Percentiles rank a stretch among this genome's conserved stretches.
These are phyloP conservation scores for Rhizomucor miehei DNA, from an alignment of 371 early-diverging fungal species.

Conservation along the genomic window DNA sequence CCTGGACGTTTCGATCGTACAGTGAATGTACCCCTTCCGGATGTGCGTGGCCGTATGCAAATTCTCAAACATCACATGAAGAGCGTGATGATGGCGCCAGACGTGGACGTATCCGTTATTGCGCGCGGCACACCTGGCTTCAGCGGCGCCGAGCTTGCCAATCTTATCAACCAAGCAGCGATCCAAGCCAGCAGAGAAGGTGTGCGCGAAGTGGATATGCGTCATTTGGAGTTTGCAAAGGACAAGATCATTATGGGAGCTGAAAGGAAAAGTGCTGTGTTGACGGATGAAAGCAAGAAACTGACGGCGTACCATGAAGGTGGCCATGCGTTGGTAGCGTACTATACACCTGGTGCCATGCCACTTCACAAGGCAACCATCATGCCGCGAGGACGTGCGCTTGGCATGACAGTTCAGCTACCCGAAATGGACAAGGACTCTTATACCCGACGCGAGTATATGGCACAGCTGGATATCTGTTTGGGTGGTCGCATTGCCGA, in stretches of 20 bases:
- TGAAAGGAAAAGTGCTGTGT: slow-evolving; percentile 84
- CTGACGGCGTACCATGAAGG: slow-evolving; percentile 96
- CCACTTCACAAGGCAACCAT: slow-evolving; percentile 96
- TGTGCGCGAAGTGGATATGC: slow-evolving; percentile 57
- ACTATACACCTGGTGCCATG: slow-evolving; percentile 87
- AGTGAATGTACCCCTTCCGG: slow-evolving; percentile 90
- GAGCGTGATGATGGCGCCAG: slow-evolving; percentile 50
- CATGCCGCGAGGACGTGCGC: slow-evolving; percentile 87
- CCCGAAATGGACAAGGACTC: slow-evolving; percentile 89
- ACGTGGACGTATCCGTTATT: slow-evolving; percentile 73
- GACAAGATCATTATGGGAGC: slow-evolving; percentile 95
- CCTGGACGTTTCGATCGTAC: slow-evolving; percentile 96
- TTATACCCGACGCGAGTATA: slow-evolving; percentile 72
- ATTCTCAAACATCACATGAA: slow-evolving; percentile 87
- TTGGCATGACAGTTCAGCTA: slow-evolving; percentile 89
- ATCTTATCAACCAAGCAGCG: slow-evolving; percentile 91
- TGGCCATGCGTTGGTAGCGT: slow-evolving; percentile 92
- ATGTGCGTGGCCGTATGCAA: slow-evolving; percentile 85
- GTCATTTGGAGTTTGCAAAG: slow-evolving; percentile 91
- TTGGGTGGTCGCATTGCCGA: slow-evolving; percentile 96
- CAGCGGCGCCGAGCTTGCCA: slow-evolving; percentile 96
- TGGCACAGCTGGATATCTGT: slow-evolving; percentile 87
- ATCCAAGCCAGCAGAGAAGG: slow-evolving; percentile 83
- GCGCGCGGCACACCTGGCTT: slow-evolving; percentile 95
- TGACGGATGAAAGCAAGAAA: slow-evolving; percentile 78